phyloP scores from a whole-genome alignment of 2,329 filamentous ascomycete species.

The Arthrinium phaeospermum region DNA sequence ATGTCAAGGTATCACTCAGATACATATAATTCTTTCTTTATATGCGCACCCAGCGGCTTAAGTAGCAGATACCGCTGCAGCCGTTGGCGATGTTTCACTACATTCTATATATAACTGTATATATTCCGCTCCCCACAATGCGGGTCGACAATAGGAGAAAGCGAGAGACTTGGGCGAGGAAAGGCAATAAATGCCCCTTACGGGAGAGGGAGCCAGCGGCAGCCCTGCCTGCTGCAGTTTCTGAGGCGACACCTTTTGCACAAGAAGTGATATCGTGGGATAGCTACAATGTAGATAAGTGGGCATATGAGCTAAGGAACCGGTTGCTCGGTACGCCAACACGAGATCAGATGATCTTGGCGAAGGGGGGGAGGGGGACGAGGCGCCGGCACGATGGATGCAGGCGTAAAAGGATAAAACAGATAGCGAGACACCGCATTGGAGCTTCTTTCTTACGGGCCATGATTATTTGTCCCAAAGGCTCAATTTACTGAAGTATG shows the following conservation, averaged over 20 bases:
- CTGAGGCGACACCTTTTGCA: neutral
- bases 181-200: neutral
- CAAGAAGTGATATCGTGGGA: neutral
- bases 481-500: neutral
- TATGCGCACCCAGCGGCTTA: too few relatives aligned
- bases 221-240: neutral
- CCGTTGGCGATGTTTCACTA: neutral
- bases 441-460: neutral
- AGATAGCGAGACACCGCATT: neutral
- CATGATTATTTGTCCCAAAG: neutral
- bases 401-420: neutral
- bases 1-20: too few relatives aligned
- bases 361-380: neutral
- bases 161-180: neutral
- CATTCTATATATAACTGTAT: neutral
- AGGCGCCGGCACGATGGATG: neutral
- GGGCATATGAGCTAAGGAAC: neutral
- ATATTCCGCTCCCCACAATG: neutral
- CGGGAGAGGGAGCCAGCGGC: neutral
- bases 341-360: neutral
- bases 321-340: neutral
- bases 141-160: neutral
- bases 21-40: too few relatives aligned
- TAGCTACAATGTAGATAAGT: neutral
- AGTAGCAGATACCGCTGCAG: too few relatives aligned